phyloP scores from a whole-genome alignment of 805 yeast genomes.

The Cyberlindnera mycetangii region DNA sequence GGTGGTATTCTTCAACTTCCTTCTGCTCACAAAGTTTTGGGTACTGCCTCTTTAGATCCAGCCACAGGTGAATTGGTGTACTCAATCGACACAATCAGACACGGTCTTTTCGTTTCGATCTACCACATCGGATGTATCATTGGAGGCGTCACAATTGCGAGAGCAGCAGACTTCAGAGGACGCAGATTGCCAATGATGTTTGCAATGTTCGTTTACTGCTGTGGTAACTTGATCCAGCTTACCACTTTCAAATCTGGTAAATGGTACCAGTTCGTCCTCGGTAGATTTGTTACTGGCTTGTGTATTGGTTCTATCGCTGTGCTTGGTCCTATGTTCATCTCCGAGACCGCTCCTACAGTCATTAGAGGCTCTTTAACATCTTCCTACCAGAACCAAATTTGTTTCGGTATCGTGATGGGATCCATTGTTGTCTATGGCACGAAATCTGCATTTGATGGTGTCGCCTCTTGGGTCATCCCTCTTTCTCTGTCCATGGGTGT shows the following conservation, averaged over 20 bases:
- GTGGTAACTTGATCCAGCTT: conserved; percentile 60
- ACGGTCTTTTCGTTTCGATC: conserved; percentile 49
- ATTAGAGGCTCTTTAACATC: conserved; percentile 68
- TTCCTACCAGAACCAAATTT: conserved; percentile 60
- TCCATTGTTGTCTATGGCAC: conserved; percentile 61
- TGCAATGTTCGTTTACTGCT: conserved; percentile 52
- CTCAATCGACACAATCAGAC: conserved; percentile 6
- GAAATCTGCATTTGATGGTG: conserved; percentile 32
- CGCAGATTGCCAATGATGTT: conserved; percentile 57
- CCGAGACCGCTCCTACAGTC: conserved; percentile 63
- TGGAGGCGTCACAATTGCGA: conserved; percentile 62
- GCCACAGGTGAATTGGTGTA: conserved; percentile 43
- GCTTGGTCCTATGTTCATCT: conserved; percentile 65
- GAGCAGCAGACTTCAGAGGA: conserved; percentile 57
- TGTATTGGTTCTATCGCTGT: conserved; percentile 76
- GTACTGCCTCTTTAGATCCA: neutral
- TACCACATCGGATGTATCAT: conserved; percentile 71
- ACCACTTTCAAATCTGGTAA: conserved; percentile 38
- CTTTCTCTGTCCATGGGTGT: conserved; percentile 44
- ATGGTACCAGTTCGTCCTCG: conserved; percentile 65
- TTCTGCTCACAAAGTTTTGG: conserved; percentile 36
- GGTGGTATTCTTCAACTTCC: conserved; percentile 67
- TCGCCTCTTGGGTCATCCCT: conserved; percentile 70
- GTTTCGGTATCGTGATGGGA: conserved; percentile 65
- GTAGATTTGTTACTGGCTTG: conserved; percentile 66